Evolutionary conservation across 2,329 filamentous ascomycete genomes (phyloP).

Genomic region (Westerdykella sp.): DNA sequence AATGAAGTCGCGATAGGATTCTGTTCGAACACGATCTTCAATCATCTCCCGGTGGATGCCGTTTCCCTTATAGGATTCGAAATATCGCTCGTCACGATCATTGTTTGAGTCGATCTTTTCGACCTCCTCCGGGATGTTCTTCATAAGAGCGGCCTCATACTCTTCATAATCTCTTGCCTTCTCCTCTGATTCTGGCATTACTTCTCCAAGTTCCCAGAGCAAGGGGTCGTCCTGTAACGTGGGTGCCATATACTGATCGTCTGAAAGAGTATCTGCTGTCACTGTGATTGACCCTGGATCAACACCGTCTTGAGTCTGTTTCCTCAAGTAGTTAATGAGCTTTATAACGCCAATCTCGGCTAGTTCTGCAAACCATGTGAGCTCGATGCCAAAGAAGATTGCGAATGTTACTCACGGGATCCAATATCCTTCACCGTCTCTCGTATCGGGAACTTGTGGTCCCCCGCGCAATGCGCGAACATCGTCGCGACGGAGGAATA

Average conservation of each 20-base stretch:
- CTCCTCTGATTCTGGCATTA: constrained; percentile 38
- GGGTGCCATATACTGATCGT: constrained; percentile 76
- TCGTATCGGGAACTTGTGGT: constrained; percentile 24
- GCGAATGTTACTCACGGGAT: constrained; percentile 15
- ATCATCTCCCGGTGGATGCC: constrained; percentile 96
- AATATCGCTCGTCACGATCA: constrained; percentile 56
- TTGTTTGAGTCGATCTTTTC: constrained; percentile 24
- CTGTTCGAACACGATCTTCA: constrained; percentile 80
- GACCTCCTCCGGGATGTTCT: constrained; percentile 32
- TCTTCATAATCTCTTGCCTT: constrained; percentile 29
- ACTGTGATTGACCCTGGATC: constrained; percentile 45
- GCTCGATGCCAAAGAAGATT: constrained; percentile 7
- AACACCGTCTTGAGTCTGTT: constrained; percentile 35
- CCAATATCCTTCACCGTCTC: constrained; percentile 25
- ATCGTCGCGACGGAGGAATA: constrained; percentile 23
- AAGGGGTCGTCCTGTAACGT: constrained; percentile 84
- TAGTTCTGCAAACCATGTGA: constrained; percentile 17
- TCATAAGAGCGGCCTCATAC: constrained; percentile 37
- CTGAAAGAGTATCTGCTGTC: constrained; percentile 58
- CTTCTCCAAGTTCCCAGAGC: constrained; percentile 79
- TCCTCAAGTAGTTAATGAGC: constrained; percentile 45
- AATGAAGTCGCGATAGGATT: constrained; percentile 91
- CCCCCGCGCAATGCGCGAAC: constrained; percentile 21
- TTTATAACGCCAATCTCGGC: constrained; percentile 32
- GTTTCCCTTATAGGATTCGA: constrained; percentile 55